Base-by-base conservation (phyloP, 2,329 filamentous ascomycete genomes). In the Diaporthe longicolla region DNA sequence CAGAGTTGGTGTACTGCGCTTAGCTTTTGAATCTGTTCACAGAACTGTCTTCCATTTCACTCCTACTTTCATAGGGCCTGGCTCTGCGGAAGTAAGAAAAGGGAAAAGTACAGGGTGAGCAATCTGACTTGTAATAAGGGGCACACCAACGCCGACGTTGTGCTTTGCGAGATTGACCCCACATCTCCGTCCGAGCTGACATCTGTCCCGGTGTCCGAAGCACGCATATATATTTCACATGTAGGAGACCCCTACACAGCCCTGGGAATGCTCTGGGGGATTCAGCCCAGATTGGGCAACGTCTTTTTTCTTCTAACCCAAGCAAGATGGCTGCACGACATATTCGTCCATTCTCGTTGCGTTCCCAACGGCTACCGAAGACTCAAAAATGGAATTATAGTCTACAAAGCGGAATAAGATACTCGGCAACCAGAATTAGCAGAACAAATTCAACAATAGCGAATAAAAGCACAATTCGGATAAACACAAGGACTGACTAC, bases 111-210 rank as follows among this genome's bases (percentile, higher is more conserved):
- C 32, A 52, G 13, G 9, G 37, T 26, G 10, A 52, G 13, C 0
- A 50, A 13, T 50, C 43, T 35, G 26, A 50, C 21, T 19, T 19
- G 29, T 15, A 3, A 15, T 4, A 24, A 29, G 13, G 2, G 15
- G 11, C 10, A 32, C 11, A 29, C n/a, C 24, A n/a, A 45, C 43
- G 24, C 15, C 35, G 58, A 63, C 37, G 37, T 50, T 50, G 61
- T 66, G 61, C 21, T 24, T 13, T 35, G 45, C 17, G 13, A 50
- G 21, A 24, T 32, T 24, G 21, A 66, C 63, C 61, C 43, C 63
- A 66, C 63, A 45, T 54, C 48, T 68, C 63, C 48, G 48, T 68
- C 63, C 63, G 63, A 19, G 63, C 63, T 68, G 63, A 54, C 29
- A 21, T 26, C 48, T 40, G 32, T 8, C 13, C 21, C 48, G 32